Conservation (phyloP, 805 yeast species). For the Pichia heedii region DNA sequence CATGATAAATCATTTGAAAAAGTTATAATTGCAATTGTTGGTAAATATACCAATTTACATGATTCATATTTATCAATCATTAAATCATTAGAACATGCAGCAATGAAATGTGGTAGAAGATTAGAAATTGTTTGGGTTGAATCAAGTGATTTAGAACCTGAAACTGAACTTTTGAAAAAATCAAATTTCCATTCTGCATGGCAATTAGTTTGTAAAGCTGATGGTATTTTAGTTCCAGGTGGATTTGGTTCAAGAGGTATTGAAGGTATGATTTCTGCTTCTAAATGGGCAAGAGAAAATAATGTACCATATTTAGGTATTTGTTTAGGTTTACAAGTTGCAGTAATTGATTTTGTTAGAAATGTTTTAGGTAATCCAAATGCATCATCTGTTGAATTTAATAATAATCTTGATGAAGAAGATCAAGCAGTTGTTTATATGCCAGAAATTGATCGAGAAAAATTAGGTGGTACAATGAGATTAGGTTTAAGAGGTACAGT, state of each 20-base stretch:
- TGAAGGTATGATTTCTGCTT: conserved; percentile 96
- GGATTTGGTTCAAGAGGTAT: conserved; percentile 97
- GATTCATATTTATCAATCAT: conserved; percentile 93
- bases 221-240: conserved; percentile 96
- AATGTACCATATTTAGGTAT: conserved; percentile 92
- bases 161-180: conserved; percentile 52
- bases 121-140: conserved; percentile 94
- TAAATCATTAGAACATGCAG: conserved; percentile 90
- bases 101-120: conserved; percentile 80
- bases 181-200: conserved; percentile 88
- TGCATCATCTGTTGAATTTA: conserved; percentile 80
- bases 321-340: conserved; percentile 95
- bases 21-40: conserved; percentile 92
- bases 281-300: conserved; percentile 97
- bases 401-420: conserved; percentile 48
- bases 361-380: conserved; percentile 58
- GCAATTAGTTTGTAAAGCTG: conserved; percentile 87
- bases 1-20: conserved; percentile 79
- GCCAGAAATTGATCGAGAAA: conserved; percentile 97
- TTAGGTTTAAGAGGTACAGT: conserved; percentile 87
- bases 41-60: conserved; percentile 92
- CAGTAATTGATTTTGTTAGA: conserved; percentile 89
- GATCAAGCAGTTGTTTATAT: conserved; percentile 82
- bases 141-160: conserved; percentile 79
- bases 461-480: conserved; percentile 98